Conservation (phyloP, 2,329 filamentous ascomycete genomes). For the Aureobasidium sp. region DNA sequence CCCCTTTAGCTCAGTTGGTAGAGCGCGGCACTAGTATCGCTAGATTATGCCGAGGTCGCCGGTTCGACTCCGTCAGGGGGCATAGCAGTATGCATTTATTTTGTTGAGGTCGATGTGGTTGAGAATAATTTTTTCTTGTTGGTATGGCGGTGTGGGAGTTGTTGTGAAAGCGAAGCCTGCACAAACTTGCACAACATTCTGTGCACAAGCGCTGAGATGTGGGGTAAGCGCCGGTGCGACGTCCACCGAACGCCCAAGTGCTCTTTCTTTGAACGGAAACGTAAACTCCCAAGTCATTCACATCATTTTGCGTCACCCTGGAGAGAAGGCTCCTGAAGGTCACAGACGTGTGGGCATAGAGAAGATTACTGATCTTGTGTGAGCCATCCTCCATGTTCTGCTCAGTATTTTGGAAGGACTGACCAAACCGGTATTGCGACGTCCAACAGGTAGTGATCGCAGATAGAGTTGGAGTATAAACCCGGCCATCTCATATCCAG, state of each 20-base stretch:
- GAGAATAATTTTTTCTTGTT: not conserved
- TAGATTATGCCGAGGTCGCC: conserved; percentile 9
- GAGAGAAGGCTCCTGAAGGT: no score
- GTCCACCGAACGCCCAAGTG: not conserved
- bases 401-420: not conserved
- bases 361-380: not conserved
- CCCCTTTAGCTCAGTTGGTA: conserved; percentile 14
- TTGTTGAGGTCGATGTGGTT: not conserved
- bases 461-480: not conserved
- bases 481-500: not conserved
- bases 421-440: not conserved
- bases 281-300: no score
- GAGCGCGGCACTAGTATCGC: conserved; percentile 12
- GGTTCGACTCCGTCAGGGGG: conserved; percentile 13
- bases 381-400: not conserved
- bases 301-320: no score
- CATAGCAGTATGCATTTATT: not conserved
- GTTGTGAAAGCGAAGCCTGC: not conserved
- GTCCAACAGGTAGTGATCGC: not conserved
- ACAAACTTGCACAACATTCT: not conserved
- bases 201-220: not conserved
- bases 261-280: not conserved
- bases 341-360: not conserved
- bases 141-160: not conserved
- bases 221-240: not conserved